phyloP scores from a whole-genome alignment of 768 basidiomycete species.

The Cubamyces sp. region DNA sequence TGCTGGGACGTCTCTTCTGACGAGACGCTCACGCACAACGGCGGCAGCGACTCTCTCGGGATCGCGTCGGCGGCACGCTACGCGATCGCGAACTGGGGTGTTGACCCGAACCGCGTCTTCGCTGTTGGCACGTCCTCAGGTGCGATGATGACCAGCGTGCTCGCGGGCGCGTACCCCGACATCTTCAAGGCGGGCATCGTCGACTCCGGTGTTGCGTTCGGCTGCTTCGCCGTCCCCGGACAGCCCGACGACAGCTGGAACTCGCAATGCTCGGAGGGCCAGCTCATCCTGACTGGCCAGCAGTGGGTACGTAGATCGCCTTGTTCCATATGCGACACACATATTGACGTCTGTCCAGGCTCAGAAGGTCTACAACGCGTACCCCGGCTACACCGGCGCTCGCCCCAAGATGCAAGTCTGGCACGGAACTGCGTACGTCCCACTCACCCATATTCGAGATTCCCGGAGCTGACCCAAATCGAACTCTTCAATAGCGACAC shows the following conservation, averaged over 20 bases:
- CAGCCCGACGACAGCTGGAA: conserved; percentile 44
- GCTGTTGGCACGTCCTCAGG: conserved; percentile 56
- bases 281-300: conserved; percentile 46
- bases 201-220: conserved; percentile 57
- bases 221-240: conserved; percentile 52
- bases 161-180: conserved; percentile 58
- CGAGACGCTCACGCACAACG: conserved; percentile 57
- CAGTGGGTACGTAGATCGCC: conserved; percentile 40
- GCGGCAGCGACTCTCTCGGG: conserved; percentile 55
- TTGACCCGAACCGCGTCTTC: conserved; percentile 50
- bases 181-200: conserved; percentile 52
- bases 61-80: conserved; percentile 52
- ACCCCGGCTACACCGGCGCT: conserved; percentile 55
- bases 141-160: conserved; percentile 63
- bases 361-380: conserved; percentile 50
- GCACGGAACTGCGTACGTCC: conserved; percentile 52
- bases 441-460: neutral
- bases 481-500: conserved; percentile 42
- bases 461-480: neutral
- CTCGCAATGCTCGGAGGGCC: conserved; percentile 41
- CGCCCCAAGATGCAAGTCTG: conserved; percentile 57
- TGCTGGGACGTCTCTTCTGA: conserved; percentile 59
- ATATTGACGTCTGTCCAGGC: conserved; percentile 36
- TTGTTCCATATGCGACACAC: too few relatives aligned
- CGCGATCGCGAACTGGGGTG: conserved; percentile 52